Evolutionary conservation across 805 yeast species (phyloP), one percentile per base, ranked within the genome.

Genomic region (Candida germanica): DNA sequence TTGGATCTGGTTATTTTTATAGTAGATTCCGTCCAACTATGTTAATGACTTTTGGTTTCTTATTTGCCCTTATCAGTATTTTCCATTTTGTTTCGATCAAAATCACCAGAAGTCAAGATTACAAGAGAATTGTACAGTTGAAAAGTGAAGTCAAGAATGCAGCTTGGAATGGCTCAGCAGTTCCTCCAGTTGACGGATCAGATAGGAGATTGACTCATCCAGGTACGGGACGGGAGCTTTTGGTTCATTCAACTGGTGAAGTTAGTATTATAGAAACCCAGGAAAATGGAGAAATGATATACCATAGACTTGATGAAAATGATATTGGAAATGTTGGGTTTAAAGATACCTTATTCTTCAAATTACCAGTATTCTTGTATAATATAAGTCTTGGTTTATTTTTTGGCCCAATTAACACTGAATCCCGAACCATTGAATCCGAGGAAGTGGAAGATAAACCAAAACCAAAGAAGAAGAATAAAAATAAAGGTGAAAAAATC

Each of bases 11-110:
- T 35, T 77, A 83, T 66, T 68, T 69, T 44, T 77, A 83, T 56
- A 55, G 76, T 52, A 72, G 80, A 58, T 87, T 70, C 71, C 75
- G 82, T 51, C 96, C 88, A 15, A 82, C 83, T 26, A 54, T 74
- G 21, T 47, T 71, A 8, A 54, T 78, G 32, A 75, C 84, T 0
- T 26, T 80, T 2, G 47, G 64, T 3, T 65, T 83, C 22, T 51
- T 86, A 19, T 75, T 66, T 36, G 23, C 77, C 1, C 45, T 83
- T 8, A 61, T 75, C 18, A 70, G 82, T 22, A 50, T 61, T 1
- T 75, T 80, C 28, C 95, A 87, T 48, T 81, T 64, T 48, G 59
- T 73, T 11, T 59, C 80, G 4, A 56, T 82, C 36, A 69, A 61
- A 49, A 68, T 83, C 34, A 77, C 73, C 50, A 63, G 77, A 42